Evolutionary conservation across 805 yeast species (phyloP), one percentile per base, ranked within the genome.

Genomic region (Lachancea cidri): DNA sequence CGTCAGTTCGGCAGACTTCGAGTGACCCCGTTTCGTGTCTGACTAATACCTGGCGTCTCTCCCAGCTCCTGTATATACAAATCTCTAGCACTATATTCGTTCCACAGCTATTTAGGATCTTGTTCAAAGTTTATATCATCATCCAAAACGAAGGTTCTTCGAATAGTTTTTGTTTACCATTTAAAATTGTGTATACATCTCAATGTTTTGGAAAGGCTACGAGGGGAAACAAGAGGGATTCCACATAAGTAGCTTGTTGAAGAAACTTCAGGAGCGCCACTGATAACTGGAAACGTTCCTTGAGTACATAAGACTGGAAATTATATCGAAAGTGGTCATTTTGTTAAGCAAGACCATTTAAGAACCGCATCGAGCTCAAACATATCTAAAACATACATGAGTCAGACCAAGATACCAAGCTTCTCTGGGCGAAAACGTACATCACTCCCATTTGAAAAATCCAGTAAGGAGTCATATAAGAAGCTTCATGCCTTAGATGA

Each of bases 1-100:
- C 65, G 74, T 91, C 53, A 95, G 86, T 58, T 70, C 77, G 16
- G 78, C 78, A 46, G 98, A 91, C 57, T 87, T 91, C 64, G 76
- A 73, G 33, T 74, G 58, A 22, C 9, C 27, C 7, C 11, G 9
- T 22, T 22, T 7, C 11, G 27, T 22, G 27, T 11, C 11, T 22
- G 27, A 16, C 31, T 20, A 24, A 20, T 18, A 13, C 24, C 5
- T 15, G 25, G n/a, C 9, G 25, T n/a, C 13, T 19, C 25, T 13
- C 24, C 13, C 34, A 15, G 29, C 17, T n/a, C 36, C 43, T 16
- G 36, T 30, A 25, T 17, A 33, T 40, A 39, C 31, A 30, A 36
- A 17, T 34, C 17, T 32, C 35, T 35, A 22, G 27, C 27, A 22
- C 27, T 22, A 22, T 22, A 22, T 22, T 22, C 27, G 27, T 22